phyloP scores from a whole-genome alignment of 768 basidiomycete species.

The Boletus bicolor region DNA sequence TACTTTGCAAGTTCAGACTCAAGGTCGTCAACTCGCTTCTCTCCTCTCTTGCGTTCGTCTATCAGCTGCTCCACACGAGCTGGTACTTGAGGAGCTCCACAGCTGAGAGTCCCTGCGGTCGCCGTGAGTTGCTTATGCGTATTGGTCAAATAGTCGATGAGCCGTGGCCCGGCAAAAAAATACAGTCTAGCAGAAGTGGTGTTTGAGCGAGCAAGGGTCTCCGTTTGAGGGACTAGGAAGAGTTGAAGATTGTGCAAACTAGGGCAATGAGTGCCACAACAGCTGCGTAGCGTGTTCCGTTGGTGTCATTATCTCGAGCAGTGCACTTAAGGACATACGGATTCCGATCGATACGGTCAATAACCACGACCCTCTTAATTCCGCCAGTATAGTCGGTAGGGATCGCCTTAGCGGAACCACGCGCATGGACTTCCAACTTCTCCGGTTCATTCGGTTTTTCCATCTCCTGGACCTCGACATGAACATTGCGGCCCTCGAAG shows the following conservation, averaged over 20 bases:
- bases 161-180: conserved; percentile 80
- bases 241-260: conserved; percentile 70
- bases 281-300: conserved; percentile 38
- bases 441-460: conserved; percentile 36
- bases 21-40: conserved; percentile 66
- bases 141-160: conserved; percentile 58
- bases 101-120: conserved; percentile 61
- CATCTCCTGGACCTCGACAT: conserved; percentile 74
- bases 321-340: conserved; percentile 46
- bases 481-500: conserved; percentile 62
- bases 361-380: conserved; percentile 75
- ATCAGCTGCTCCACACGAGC: conserved; percentile 66
- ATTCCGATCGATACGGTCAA: conserved; percentile 79
- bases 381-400: conserved; percentile 75
- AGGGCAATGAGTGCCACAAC: conserved; percentile 83
- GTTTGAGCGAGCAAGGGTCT: conserved; percentile 56
- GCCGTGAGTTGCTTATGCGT: conserved; percentile 54
- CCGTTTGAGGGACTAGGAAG: conserved; percentile 68
- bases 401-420: conserved; percentile 52
- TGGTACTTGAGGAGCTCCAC: conserved; percentile 62
- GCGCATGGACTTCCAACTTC: conserved; percentile 43
- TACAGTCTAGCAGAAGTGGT: conserved; percentile 69
- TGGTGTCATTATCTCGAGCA: conserved; percentile 5
- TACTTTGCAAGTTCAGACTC: conserved; percentile 59
- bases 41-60: conserved; percentile 61